A percentile compares a stretch with the other conserved stretches of the same genome.
These are phyloP conservation scores for Crotalaria pallida DNA, from an alignment of 306 rosid genomes.

Conservation along the genomic window DNA sequence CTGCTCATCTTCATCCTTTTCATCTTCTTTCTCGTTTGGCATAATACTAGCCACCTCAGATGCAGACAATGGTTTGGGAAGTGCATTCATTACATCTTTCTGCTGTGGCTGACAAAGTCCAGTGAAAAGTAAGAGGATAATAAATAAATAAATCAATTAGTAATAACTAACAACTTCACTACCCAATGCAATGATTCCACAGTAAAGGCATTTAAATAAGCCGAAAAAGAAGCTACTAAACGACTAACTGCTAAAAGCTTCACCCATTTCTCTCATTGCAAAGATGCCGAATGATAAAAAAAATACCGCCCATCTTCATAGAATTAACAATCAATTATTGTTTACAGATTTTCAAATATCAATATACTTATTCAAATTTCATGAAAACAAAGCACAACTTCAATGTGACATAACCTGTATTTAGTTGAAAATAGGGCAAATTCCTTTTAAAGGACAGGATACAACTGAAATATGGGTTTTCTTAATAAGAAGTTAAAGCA, in stretches of 20 bases:
- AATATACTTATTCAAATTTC: neutral
- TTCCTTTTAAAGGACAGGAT: no score
- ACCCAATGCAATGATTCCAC: neutral
- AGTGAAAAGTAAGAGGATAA: conserved; percentile 5
- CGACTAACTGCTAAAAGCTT: neutral
- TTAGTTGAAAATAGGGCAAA: neutral
- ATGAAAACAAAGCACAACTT: neutral
- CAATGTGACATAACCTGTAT: neutral
- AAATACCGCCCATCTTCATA: neutral
- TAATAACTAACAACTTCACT: conserved; percentile 2
- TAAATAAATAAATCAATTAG: neutral
- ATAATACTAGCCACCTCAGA: conserved; percentile 27
- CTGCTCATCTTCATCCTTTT: conserved; percentile 39
- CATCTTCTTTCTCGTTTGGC: conserved; percentile 45
- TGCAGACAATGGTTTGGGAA: conserved; percentile 76
- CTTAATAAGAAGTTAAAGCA: no score
- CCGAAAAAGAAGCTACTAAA: conserved; percentile 2
- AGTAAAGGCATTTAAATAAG: neutral
- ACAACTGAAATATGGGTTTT: neutral
- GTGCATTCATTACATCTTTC: conserved; percentile 46
- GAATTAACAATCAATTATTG: neutral
- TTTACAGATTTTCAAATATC: neutral
- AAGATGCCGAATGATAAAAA: neutral
- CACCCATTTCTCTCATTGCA: neutral
- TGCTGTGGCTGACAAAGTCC: conserved; percentile 51